These are phyloP conservation scores for Adansonia grandidieri DNA, from an alignment of 441 rosid genomes.

Conservation along the genomic window DNA sequence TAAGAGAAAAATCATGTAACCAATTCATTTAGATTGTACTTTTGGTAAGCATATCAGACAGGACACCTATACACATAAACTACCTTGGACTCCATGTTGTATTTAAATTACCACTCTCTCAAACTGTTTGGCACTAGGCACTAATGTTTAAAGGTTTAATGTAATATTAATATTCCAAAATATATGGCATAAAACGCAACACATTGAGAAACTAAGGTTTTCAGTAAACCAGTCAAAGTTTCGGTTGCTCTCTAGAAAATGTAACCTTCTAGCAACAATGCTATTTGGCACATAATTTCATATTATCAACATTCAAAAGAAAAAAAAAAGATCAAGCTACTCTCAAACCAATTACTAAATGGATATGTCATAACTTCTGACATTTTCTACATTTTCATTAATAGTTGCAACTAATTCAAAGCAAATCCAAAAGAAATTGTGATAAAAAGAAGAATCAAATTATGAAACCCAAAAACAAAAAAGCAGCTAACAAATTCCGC, in stretches of 20 bases:
- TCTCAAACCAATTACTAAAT: background rate
- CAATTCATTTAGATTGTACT: background rate
- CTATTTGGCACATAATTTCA: background rate
- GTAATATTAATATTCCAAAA: background rate
- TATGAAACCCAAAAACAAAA: background rate
- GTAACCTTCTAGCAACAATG: background rate
- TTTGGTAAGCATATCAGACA: background rate
- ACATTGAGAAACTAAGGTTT: background rate
- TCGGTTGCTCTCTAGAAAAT: background rate
- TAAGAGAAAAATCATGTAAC: background rate
- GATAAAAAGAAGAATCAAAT: constrained; percentile 12
- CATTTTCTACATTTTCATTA: background rate
- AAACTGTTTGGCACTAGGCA: background rate
- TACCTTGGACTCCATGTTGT: background rate
- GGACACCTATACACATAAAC: background rate
- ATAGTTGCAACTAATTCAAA: constrained; percentile 1
- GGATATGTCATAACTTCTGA: background rate
- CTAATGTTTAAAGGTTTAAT: background rate
- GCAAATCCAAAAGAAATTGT: background rate
- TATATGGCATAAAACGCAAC: background rate
- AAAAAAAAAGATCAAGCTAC: constrained; percentile 14
- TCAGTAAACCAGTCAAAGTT: background rate
- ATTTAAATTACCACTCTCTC: background rate
- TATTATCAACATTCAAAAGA: background rate
- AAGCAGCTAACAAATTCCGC: background rate